A percentile compares a stretch with the other conserved stretches of the same genome.
These are phyloP conservation scores for Calonectria crousiana DNA, from an alignment of 2,329 filamentous ascomycete species.

Conservation along the genomic window DNA sequence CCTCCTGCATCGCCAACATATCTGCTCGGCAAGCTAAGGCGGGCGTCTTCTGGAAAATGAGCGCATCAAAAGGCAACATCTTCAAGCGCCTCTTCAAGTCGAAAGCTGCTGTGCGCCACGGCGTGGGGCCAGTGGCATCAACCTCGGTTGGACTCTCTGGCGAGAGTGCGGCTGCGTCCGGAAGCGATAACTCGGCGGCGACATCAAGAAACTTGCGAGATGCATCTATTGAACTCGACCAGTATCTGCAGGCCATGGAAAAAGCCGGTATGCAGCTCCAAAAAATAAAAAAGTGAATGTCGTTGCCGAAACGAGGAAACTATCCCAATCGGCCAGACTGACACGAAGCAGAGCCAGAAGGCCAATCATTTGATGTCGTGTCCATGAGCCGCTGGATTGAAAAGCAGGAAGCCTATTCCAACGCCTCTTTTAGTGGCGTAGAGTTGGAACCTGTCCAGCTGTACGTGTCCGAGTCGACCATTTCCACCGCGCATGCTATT, in stretches of 20 bases:
- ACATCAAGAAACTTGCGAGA: background rate
- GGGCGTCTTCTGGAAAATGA: background rate
- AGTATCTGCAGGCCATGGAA: slow-evolving; percentile 1
- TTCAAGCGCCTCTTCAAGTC: background rate
- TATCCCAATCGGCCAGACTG: background rate
- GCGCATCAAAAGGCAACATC: background rate
- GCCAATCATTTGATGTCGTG: background rate
- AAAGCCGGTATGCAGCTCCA: background rate
- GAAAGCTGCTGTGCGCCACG: background rate
- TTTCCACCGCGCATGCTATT: background rate
- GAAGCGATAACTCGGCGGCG: background rate
- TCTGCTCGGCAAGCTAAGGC: background rate
- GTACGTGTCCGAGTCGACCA: background rate
- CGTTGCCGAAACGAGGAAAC: background rate
- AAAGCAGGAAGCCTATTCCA: slow-evolving; percentile 1
- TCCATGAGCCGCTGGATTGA: slow-evolving; percentile 5
- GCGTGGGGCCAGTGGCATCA: background rate
- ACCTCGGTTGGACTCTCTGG: background rate
- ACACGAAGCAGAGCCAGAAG: background rate
- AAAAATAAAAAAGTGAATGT: background rate
- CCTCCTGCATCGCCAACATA: background rate
- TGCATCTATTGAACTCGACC: background rate
- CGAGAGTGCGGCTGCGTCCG: background rate
- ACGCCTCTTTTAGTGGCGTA: background rate
- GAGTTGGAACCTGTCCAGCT: background rate